phyloP scores from a whole-genome alignment of 1,139 yeast species.

The Candida dubliniensis region DNA sequence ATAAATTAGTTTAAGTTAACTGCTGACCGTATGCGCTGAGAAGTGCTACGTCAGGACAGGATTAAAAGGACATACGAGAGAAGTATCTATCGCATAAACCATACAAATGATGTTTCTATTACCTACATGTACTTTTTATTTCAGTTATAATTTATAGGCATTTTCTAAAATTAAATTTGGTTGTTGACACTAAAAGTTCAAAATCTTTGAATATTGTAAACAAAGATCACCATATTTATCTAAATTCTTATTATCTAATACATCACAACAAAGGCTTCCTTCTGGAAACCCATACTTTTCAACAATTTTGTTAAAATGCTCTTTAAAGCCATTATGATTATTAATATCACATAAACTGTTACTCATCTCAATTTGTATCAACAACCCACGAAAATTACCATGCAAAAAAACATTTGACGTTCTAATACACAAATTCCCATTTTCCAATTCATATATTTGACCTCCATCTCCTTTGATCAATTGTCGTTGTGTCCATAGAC shows the following conservation, averaged over 20 bases:
- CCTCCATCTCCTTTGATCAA: constrained; percentile 80
- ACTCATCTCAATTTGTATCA: constrained; percentile 54
- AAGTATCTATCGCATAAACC: too few species aligned
- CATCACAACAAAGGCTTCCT: constrained; percentile 39
- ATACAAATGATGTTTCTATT: too few species aligned
- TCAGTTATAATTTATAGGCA: background rate
- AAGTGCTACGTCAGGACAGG: too few species aligned
- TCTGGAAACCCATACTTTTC: constrained; percentile 40
- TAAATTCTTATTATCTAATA: constrained; percentile 25
- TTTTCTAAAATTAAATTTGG: background rate
- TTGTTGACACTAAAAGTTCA: constrained; percentile 4
- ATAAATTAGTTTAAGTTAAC: too few species aligned
- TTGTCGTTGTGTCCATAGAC: constrained; percentile 73
- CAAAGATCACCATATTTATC: constrained; percentile 48
- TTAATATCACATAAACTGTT: constrained; percentile 17
- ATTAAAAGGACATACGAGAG: too few species aligned
- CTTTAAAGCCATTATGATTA: constrained; percentile 16
- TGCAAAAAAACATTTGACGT: constrained; percentile 73
- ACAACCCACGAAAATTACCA: constrained; percentile 70
- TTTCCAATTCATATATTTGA: constrained; percentile 54
- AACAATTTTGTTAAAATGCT: constrained; percentile 29
- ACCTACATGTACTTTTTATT: too few species aligned
- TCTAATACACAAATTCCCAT: constrained; percentile 48
- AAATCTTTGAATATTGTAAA: constrained; percentile 45
- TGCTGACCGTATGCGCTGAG: too few species aligned